Base-by-base conservation (phyloP, 2,329 filamentous ascomycete species). In the Pseudogymnoascus sp. region DNA sequence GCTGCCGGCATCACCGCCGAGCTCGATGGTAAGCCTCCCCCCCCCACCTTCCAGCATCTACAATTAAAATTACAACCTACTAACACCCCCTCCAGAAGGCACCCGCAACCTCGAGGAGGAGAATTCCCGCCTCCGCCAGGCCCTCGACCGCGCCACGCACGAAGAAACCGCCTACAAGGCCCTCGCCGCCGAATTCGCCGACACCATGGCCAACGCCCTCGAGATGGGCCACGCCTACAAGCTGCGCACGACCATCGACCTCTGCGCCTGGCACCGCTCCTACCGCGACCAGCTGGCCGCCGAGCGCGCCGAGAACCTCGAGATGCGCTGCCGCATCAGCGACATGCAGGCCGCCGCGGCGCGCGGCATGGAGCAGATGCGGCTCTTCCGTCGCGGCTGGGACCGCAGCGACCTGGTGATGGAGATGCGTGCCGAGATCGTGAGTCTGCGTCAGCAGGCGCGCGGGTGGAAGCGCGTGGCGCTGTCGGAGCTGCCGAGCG, bases 391-490 rank as follows among this genome's bases (percentile, higher is more conserved):
- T 61, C 76, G 79, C 50, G 77, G 76, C 62, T 82, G 84, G 69
- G 82, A 86, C 67, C 83, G 85, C 67, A 79, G 86, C 65, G 78
- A 80, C 67, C 75, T 76, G 38, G 77, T 81, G 19, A 82, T 83
- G 77, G 79, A 84, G 64, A 76, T 79, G 31, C 77, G 79, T 4
- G 80, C 86, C 2, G 78, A 84, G 40, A 79, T 80, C 59, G 78
- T 78, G 60, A 80, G 82, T 5, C 73, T 77, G 47, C 78, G 82
- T 3, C 84, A 87, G 71, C 83, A 87, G 73, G 70, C 86, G 62
- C 78, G 85, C 1, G 87, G 85, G 73, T 88, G 85, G 85, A 87
- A 87, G 75, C 78, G 85, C 44, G 80, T 87, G 78, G 85, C 85
- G 13, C 82, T 87, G 80, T 84, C 83, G 9, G 79, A 84, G 64